Base-by-base conservation (phyloP, 2,329 filamentous ascomycete genomes). In the Pezizomycotina sp. region DNA sequence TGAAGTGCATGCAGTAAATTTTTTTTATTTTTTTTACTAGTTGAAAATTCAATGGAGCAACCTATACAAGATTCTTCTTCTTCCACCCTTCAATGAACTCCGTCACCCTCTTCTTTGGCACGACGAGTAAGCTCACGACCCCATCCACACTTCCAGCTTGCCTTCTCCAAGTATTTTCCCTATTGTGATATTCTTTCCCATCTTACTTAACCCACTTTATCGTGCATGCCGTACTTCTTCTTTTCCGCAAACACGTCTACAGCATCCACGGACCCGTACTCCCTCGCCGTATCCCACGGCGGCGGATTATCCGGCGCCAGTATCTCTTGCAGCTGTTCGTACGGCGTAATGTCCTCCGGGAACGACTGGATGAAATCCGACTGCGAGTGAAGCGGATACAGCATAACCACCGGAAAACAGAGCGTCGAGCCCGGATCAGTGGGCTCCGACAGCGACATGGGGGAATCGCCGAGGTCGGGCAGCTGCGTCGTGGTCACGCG, bases 241-340 rank as follows among this genome's bases (percentile, higher is more conserved):
- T 83, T 95, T 62, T 93, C 83, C 63, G 92, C 77, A 57, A 81
- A 95, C 52, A 81, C 89, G 49, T 92, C 83, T 4, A 92, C 80
- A 1, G 59, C 62, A 0, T 63, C 62, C 1, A 65, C 49, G 9
- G 41, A 36, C 1, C 61, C 68, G 57, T 92, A 93, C 51, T 72
- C 72, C 2, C 65, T 58, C 42, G 66, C 61, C 10, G 56, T 52
- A 51, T 95, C 89, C 89, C 89, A 98, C 8, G 83, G 82, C 51
- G 83, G 58, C 6, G 28, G 20, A 25, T 43, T 39, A 2, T 84
- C 86, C 22, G 49, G 45, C 3, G 42, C 45, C 39, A 98, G 70
- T 6, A 95, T 75, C 52, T 93, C 92, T 3, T 65, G 64, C 31
- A 98, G 62, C 56, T 93, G 84, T 47, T 86, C 74, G 5, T 65